Evolutionary conservation across 495 filamentous ascomycete genomes (phyloP), one percentile per base, ranked within the genome.

Genomic region (Xanthoparmelia taractica): DNA sequence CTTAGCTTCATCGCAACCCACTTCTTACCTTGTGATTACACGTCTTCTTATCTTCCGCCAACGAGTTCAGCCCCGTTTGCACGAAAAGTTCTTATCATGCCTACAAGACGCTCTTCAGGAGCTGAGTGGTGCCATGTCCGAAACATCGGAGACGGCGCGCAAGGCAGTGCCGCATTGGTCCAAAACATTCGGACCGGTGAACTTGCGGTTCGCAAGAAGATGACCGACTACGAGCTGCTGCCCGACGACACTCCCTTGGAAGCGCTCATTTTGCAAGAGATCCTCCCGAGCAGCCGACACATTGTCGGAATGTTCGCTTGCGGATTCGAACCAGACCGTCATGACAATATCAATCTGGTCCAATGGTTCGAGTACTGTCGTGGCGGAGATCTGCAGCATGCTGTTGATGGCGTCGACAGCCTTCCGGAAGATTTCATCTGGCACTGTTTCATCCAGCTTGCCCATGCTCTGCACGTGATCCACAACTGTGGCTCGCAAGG

Each of bases 391-490:
- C 25, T 63, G 15, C 0, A 23, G 20, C 8, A 20, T 10, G 20
- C 45, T 11, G 34, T 61, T n/a, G 6, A 15, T 0, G 20, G 47
- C 4, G 13, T 15, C 1, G 37, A 1, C 25, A 2, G 4, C 4
- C n/a, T 57, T 17, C 25, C 61, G 4, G 61, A 63, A 54, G 43
- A 27, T n/a, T 63, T 63, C 5, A 43, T 63, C 20, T 63, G 61
- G 61, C 61, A 63, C 43, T 29, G 40, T 2, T 63, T 63, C 23
- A 45, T 57, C 29, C 52, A 58, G 20, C n/a, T 63, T 11, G 61
- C 61, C 0, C 31, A 63, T n/a, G 61, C 25, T 12, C 61, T 63
- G 17, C 20, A 43, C 4, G 18, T 23, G 10, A 12, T 63, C 4
- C 61, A 63, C 33, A 29, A 57, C 11, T 2, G 13, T 36, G 61